Evolutionary conservation across 2,329 filamentous ascomycete species (phyloP).

Genomic region (Colletotrichum gigasporum): DNA sequence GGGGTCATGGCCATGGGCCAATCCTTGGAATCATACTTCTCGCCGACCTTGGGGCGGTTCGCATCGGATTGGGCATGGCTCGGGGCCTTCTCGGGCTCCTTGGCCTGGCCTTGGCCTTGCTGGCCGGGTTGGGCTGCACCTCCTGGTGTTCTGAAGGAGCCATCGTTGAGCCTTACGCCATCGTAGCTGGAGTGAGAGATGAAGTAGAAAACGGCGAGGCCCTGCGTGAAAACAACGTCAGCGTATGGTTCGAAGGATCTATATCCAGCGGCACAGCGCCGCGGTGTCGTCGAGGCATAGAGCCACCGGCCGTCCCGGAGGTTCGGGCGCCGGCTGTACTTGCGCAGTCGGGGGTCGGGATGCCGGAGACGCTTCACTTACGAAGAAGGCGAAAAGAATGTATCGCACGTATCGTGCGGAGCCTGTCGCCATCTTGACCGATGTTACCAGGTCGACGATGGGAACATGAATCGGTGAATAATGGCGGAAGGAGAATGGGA

Average conservation of each 20-base stretch:
- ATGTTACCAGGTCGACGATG: constrained; percentile 18
- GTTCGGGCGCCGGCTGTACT: not conserved
- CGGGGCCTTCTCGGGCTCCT: constrained; percentile 35
- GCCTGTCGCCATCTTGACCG: constrained; percentile 68
- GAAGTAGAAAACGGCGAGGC: constrained; percentile 82
- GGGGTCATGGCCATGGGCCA: constrained; percentile 63
- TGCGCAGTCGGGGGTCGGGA: not conserved
- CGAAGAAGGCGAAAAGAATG: constrained; percentile 85
- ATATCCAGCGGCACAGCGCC: not conserved
- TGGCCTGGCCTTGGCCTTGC: constrained; percentile 23
- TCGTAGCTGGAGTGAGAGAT: constrained; percentile 70
- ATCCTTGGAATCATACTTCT: constrained; percentile 49
- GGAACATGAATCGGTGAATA: not conserved
- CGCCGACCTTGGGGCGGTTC: constrained; percentile 38
- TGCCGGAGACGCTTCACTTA: constrained; percentile 55
- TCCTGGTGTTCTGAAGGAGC: constrained; percentile 50
- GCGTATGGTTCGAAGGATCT: not conserved
- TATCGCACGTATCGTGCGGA: constrained; percentile 80
- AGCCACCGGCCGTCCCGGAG: not conserved
- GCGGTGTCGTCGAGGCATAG: not conserved
- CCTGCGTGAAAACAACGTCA: constrained; percentile 47
- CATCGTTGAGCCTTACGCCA: constrained; percentile 40
- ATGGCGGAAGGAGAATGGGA: constrained; percentile 19
- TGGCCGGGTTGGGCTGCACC: constrained; percentile 44
- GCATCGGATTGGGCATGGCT: constrained; percentile 32